Conservation (phyloP, 1,284 basidiomycete genomes). For the Ceratobasidium sp. region DNA sequence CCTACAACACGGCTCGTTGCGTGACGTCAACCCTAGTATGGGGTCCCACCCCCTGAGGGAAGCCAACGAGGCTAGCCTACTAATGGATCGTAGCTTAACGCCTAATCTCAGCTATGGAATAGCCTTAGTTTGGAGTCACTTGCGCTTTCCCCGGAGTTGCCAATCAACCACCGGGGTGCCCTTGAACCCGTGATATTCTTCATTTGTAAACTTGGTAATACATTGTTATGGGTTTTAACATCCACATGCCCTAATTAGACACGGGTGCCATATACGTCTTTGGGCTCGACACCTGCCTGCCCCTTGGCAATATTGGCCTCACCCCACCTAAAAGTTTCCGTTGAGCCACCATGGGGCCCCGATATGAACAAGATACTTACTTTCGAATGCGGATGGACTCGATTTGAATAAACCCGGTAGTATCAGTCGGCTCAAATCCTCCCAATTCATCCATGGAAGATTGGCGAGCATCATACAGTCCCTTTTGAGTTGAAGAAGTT, state of each 20-base stretch:
- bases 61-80: too few relatives aligned
- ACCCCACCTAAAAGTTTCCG: constrained; percentile 65
- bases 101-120: too few relatives aligned
- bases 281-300: constrained; percentile 72
- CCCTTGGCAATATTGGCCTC: constrained; percentile 83
- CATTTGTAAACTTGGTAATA: neutral
- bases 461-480: constrained; percentile 93
- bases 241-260: constrained; percentile 45
- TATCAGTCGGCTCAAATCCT: constrained; percentile 92
- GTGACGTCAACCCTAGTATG: constrained; percentile 12
- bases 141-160: too few relatives aligned
- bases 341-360: constrained; percentile 7
- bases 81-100: too few relatives aligned
- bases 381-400: constrained; percentile 96
- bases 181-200: neutral
- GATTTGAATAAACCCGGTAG: constrained; percentile 92
- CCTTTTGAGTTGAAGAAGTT: constrained; percentile 54
- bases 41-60: neutral
- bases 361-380: constrained; percentile 57
- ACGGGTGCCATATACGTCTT: constrained; percentile 76
- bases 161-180: too few relatives aligned
- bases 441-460: constrained; percentile 99
- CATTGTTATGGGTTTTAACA: neutral
- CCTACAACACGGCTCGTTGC: neutral
- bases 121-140: too few relatives aligned